phyloP scores from a whole-genome alignment of 495 filamentous ascomycete species.

The Talaromyces borbonicus region DNA sequence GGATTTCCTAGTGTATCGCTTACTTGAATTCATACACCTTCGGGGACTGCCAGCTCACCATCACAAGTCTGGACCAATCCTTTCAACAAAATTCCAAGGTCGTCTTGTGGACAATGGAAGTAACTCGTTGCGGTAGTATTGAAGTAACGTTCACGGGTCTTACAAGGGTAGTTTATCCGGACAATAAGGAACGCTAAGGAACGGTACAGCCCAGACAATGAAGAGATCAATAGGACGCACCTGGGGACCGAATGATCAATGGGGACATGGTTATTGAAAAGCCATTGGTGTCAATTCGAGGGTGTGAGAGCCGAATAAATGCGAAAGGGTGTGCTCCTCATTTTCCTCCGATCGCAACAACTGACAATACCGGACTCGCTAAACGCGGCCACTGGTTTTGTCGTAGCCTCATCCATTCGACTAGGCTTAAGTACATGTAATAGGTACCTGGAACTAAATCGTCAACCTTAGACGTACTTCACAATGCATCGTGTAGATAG shows the following conservation, averaged over 20 bases:
- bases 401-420: too few relatives aligned
- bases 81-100: background rate
- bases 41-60: constrained; percentile 2
- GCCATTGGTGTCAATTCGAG: background rate
- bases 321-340: too few relatives aligned
- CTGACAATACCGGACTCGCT: too few relatives aligned
- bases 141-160: background rate
- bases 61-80: background rate
- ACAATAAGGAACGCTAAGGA: background rate
- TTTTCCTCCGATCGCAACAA: too few relatives aligned
- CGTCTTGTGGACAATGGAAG: background rate
- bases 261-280: background rate
- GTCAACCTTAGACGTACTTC: too few relatives aligned
- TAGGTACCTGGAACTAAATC: too few relatives aligned
- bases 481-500: too few relatives aligned
- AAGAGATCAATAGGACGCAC: too few relatives aligned
- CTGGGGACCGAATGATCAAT: background rate
- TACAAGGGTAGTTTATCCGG: background rate
- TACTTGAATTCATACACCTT: too few relatives aligned
- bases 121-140: background rate
- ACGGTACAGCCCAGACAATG: too few relatives aligned
- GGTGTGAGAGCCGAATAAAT: too few relatives aligned
- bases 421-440: too few relatives aligned
- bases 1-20: background rate
- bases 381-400: background rate